phyloP scores from a whole-genome alignment of 495 filamentous ascomycete genomes.

The Podospora fimiseda region DNA sequence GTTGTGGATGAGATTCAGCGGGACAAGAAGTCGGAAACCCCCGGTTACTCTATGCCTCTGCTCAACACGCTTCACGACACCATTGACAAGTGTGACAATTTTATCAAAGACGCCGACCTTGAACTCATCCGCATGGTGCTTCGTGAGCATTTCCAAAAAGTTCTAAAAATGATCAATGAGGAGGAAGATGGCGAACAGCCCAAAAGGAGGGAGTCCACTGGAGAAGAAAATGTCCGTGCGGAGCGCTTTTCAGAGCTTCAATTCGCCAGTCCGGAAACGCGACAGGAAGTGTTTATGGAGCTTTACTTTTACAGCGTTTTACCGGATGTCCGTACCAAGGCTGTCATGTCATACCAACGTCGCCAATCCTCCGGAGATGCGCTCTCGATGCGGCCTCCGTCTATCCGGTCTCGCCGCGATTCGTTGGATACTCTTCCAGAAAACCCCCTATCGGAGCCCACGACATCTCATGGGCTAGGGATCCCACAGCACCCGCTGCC shows the following conservation, averaged over 20 bases:
- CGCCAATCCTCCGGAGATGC: conserved; percentile 18
- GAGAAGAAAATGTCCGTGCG: background rate
- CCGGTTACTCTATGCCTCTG: conserved; percentile 23
- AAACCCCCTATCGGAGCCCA: background rate
- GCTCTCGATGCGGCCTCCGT: conserved; percentile 13
- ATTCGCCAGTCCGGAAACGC: conserved; percentile 32
- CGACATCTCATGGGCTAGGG: background rate
- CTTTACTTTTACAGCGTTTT: conserved; percentile 37
- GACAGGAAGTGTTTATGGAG: conserved; percentile 36
- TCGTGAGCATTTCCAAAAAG: conserved; percentile 34
- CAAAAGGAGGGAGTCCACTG: background rate
- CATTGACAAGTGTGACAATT: conserved; percentile 25
- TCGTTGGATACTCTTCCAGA: conserved; percentile 13
- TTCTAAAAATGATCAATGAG: conserved; percentile 31
- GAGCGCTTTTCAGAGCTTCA: conserved; percentile 28
- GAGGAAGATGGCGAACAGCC: background rate
- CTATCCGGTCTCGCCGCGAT: conserved; percentile 4
- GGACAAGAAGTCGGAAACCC: conserved; percentile 11
- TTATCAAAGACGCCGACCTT: conserved; percentile 18
- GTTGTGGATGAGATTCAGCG: conserved; percentile 5
- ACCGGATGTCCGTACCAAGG: conserved; percentile 22
- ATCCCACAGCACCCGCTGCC: background rate
- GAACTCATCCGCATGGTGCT: conserved; percentile 29
- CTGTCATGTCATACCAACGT: conserved; percentile 18
- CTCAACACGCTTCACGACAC: conserved; percentile 34